phyloP scores from a whole-genome alignment of 2,329 filamentous ascomycete species.

The Aureobasidium sp. region DNA sequence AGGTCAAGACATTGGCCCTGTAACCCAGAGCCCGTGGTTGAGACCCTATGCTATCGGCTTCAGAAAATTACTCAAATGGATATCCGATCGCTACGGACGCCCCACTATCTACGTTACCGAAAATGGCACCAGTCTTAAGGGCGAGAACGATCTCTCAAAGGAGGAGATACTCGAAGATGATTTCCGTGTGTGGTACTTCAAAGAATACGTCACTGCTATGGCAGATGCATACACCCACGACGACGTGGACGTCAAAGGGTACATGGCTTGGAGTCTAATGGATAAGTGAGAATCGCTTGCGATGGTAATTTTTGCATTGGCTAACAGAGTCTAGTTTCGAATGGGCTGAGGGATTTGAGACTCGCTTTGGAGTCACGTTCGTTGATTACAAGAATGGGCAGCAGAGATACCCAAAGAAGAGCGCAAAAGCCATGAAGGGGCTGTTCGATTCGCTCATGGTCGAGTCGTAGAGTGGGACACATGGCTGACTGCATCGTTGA shows the following conservation, averaged over 20 bases:
- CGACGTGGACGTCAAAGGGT: constrained; percentile 69
- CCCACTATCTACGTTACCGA: constrained; percentile 80
- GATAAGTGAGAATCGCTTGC: constrained; percentile 44
- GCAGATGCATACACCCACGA: constrained; percentile 62
- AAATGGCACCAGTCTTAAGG: constrained; percentile 73
- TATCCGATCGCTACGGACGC: constrained; percentile 63
- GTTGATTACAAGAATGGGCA: constrained; percentile 76
- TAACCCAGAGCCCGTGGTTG: constrained; percentile 78
- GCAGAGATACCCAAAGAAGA: constrained; percentile 77
- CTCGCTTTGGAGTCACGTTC: constrained; percentile 73
- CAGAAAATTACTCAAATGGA: constrained; percentile 66
- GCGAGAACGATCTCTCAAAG: constrained; percentile 63
- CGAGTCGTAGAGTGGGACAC: constrained; percentile 39
- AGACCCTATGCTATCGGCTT: constrained; percentile 68
- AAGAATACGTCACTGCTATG: constrained; percentile 67
- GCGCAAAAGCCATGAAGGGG: constrained; percentile 59
- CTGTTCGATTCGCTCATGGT: constrained; percentile 46
- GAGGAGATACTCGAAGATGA: constrained; percentile 71
- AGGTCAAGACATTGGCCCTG: constrained; percentile 50
- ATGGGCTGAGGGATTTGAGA: constrained; percentile 87
- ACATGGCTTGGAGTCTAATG: constrained; percentile 81
- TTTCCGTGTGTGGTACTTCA: constrained; percentile 72
- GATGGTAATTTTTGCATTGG: neutral
- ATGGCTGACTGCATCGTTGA: neutral
- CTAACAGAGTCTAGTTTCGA: constrained; percentile 59